Conservation (phyloP, 441 rosid genomes). For the Gossypium schwendimanii region DNA sequence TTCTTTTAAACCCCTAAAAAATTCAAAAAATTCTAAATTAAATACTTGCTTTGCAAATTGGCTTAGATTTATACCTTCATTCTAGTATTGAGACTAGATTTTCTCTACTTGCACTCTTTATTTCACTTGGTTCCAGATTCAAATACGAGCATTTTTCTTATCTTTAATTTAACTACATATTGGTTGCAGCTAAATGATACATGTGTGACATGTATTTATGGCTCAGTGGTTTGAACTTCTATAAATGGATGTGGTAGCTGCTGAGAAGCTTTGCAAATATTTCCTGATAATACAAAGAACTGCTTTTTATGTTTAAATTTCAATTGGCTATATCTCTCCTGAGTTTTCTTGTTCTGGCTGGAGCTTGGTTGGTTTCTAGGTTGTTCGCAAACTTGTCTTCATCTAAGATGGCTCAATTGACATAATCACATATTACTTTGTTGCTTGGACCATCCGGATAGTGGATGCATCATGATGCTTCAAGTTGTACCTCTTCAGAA, state of each 20-base stretch:
- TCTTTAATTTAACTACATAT: not conserved
- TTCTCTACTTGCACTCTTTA: too few species aligned
- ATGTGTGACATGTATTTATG: not conserved
- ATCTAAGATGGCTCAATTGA: conserved; percentile 80
- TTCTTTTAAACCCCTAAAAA: conserved; percentile 1
- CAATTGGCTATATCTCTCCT: conserved; percentile 66
- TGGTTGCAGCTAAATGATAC: not conserved
- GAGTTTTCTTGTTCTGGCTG: conserved; percentile 57
- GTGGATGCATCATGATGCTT: conserved; percentile 60
- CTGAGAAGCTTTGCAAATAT: not conserved
- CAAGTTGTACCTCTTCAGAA: conserved; percentile 47
- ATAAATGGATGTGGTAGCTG: not conserved
- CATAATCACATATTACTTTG: conserved; percentile 55
- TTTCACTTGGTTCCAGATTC: too few species aligned
- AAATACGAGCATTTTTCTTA: too few species aligned
- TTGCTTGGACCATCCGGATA: conserved; percentile 71
- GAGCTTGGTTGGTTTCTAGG: conserved; percentile 96
- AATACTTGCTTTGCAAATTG: not conserved
- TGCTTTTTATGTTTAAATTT: conserved; percentile 11
- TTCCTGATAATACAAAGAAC: conserved; percentile 3
- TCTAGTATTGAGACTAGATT: too few species aligned
- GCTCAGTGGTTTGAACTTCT: not conserved
- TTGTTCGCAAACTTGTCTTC: conserved; percentile 67
- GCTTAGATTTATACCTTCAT: not conserved
- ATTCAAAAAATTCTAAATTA: not conserved